Base-by-base conservation (phyloP, 768 basidiomycete species). In the Tubosaeta brunneosetosa region DNA sequence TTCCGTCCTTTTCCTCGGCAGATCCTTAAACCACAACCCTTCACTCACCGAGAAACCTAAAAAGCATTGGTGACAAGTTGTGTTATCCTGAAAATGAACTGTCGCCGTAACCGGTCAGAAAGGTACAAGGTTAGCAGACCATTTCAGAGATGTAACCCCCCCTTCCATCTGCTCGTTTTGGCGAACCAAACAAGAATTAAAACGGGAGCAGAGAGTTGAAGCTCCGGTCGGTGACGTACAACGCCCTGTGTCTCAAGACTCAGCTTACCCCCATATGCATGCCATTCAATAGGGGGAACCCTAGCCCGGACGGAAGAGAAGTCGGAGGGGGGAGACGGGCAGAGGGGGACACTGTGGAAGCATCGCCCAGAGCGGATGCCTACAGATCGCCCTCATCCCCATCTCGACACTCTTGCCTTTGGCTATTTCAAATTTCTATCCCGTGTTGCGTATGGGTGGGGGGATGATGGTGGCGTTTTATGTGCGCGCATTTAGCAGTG, bases 341-440 rank as follows among this genome's bases (percentile, higher is more conserved):
- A 12, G 37, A 9, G 6, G n/a, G 17, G 6, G 34, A 16, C 14
- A 6, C 11, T 6, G 37, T 8, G 37, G 37, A 11, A 19, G 37
- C 3, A 38, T 38, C 17, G 17, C 17, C 40, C 40, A 41, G 40
- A 19, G 19, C 22, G 9, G 22, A n/a, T n/a, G n/a, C n/a, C n/a
- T n/a, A 1, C 40, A 22, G 40, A 41, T 41, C 40, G 17, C 16
- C 37, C 26, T 33, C 36, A n/a, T 25, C n/a, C 27, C n/a, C 47
- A 40, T 49, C 48, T 42, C 49, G 49, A 50, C 10, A 43, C 49
- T 43, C 41, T 40, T 40, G 41, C 41, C 7, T 50, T 38, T 32
- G 22, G 22, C 9, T 26, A 50, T 50, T 50, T 50, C 49, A 50
- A 50, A 49, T 49, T 17, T 14, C 2, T 13, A 3, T 9, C 11